Percentiles rank a stretch among this genome's conserved stretches.
Evolutionary conservation across 140 eudicot genomes (phyloP).

Genomic region (Cichorium intybus): DNA sequence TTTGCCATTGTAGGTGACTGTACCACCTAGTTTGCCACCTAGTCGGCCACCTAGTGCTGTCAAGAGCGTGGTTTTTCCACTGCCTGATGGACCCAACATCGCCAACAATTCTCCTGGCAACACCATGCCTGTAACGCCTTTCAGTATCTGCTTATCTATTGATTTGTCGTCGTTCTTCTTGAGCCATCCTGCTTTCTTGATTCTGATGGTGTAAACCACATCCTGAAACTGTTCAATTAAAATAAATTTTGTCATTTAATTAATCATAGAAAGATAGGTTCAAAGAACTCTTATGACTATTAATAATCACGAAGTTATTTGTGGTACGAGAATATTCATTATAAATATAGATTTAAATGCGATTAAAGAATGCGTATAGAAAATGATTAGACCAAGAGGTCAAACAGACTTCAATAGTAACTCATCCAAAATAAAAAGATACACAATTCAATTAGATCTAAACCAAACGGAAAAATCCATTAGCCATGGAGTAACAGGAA

Average conservation of each 20-base stretch:
- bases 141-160: too few species aligned
- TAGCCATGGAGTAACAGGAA: background rate
- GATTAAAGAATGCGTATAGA: background rate
- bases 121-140: too few species aligned
- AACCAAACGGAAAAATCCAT: background rate
- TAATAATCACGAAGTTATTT: background rate
- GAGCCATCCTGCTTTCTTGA: slow-evolving; percentile 7
- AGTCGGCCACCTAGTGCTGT: too few species aligned
- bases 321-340: background rate
- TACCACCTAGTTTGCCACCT: too few species aligned
- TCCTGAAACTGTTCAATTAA: slow-evolving; percentile 42
- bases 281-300: background rate
- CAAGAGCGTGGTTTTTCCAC: too few species aligned
- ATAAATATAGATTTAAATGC: background rate
- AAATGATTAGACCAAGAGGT: background rate
- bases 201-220: slow-evolving; percentile 39
- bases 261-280: background rate
- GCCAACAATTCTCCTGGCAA: too few species aligned
- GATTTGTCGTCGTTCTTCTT: too few species aligned
- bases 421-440: background rate
- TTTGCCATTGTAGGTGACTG: too few species aligned
- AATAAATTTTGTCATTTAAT: background rate
- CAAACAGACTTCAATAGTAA: background rate
- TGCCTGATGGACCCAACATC: too few species aligned
- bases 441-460: background rate